These are phyloP conservation scores for Pichia rugopelliculosa DNA, from an alignment of 805 yeast species.

Conservation along the genomic window DNA sequence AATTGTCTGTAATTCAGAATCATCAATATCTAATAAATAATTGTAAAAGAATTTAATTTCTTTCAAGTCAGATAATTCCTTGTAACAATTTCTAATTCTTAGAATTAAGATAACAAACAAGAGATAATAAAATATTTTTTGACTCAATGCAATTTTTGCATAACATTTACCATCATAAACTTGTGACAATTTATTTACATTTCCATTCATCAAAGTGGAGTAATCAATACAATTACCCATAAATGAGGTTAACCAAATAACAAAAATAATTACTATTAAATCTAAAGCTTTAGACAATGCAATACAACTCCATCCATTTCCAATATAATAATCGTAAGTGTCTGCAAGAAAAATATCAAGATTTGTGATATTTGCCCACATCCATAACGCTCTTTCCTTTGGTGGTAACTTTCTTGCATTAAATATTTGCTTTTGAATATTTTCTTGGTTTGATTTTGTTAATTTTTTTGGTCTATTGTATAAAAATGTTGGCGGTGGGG, in stretches of 20 bases:
- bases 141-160: constrained; percentile 35
- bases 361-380: constrained; percentile 95
- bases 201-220: constrained; percentile 22
- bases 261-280: constrained; percentile 67
- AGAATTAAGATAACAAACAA: constrained; percentile 48
- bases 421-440: constrained; percentile 3
- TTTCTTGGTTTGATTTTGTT: neutral
- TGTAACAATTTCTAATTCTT: constrained; percentile 46
- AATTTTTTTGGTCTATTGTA: neutral
- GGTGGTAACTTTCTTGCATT: constrained; percentile 40
- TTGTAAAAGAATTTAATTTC: constrained; percentile 76
- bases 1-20: constrained; percentile 83
- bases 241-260: constrained; percentile 70
- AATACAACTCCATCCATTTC: constrained; percentile 81
- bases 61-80: constrained; percentile 56
- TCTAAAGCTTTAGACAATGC: constrained; percentile 58
- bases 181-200: constrained; percentile 32
- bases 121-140: constrained; percentile 57
- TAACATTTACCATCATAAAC: constrained; percentile 43
- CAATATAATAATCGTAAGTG: constrained; percentile 74
- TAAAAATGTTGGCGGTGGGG: constrained; percentile 11
- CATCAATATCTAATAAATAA: constrained; percentile 61
- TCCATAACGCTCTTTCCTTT: constrained; percentile 78
- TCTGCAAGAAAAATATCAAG: constrained; percentile 81
- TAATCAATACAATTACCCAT: constrained; percentile 77